Evolutionary conservation across 495 filamentous ascomycete species (phyloP).

Genomic region (Penicillium argentinense): DNA sequence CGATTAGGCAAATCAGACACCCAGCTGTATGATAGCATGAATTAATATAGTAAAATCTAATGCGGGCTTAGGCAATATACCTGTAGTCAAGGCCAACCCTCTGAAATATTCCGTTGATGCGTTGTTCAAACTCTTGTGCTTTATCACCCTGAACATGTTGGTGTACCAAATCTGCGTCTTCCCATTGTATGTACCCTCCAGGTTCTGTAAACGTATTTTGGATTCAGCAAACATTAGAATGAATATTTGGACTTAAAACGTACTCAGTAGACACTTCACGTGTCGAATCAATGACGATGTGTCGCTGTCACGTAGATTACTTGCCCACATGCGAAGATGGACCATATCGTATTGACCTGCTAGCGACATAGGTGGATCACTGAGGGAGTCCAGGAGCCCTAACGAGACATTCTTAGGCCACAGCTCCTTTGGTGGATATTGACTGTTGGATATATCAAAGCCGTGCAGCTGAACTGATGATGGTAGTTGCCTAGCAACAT

Average conservation of each 20-base stretch:
- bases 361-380: constrained; percentile 21
- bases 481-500: constrained; percentile 26
- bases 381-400: constrained; percentile 23
- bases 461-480: constrained; percentile 19
- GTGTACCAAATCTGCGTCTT: constrained; percentile 25
- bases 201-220: constrained; percentile 18
- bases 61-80: too few relatives aligned
- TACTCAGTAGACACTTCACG: too few relatives aligned
- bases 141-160: constrained; percentile 9
- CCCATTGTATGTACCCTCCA: constrained; percentile 34
- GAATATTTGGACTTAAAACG: too few relatives aligned
- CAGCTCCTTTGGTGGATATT: constrained; percentile 24
- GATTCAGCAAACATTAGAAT: too few relatives aligned
- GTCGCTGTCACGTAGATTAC: constrained; percentile 24
- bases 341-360: constrained; percentile 37
- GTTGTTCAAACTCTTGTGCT: background rate
- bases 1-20: too few relatives aligned
- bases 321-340: constrained; percentile 32
- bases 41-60: too few relatives aligned
- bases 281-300: constrained; percentile 11
- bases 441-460: constrained; percentile 31
- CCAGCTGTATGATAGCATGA: too few relatives aligned
- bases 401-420: constrained; percentile 31
- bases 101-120: too few relatives aligned
- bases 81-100: too few relatives aligned